Evolutionary conservation across 768 basidiomycete genomes (phyloP).

Genomic region (Mycena venus): DNA sequence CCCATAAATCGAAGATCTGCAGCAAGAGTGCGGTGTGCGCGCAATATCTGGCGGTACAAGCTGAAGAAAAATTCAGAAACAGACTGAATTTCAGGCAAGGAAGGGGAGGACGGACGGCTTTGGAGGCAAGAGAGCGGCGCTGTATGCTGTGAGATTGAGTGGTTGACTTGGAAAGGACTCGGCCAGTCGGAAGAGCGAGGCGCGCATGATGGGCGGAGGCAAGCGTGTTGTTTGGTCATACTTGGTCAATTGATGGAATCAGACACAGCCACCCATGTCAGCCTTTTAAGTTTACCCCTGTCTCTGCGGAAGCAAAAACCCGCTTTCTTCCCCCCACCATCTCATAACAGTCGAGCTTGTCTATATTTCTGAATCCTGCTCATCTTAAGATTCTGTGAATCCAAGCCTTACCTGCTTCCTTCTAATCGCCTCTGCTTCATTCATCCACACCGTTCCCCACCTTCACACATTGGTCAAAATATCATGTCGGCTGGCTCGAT

Average conservation of each 20-base stretch:
- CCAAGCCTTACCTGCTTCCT: too few species aligned
- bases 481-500: too few species aligned
- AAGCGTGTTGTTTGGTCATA: neutral
- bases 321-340: neutral
- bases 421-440: too few species aligned
- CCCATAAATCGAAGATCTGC: slow-evolving; percentile 87
- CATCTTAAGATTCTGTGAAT: neutral
- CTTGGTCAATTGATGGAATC: neutral
- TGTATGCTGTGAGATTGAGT: slow-evolving; percentile 72
- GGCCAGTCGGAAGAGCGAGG: slow-evolving; percentile 61
- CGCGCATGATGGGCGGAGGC: slow-evolving; percentile 48
- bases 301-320: neutral
- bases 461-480: neutral
- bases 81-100: neutral
- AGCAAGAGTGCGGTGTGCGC: slow-evolving; percentile 83
- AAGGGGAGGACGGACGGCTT: slow-evolving; percentile 73
- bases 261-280: neutral
- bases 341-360: neutral
- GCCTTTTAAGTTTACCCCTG: neutral
- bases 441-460: neutral
- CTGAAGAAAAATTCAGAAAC: slow-evolving; percentile 50
- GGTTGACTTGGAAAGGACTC: slow-evolving; percentile 70
- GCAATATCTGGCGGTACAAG: slow-evolving; percentile 84
- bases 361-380: neutral
- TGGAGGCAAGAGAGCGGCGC: slow-evolving; percentile 82